A percentile compares a stretch with the other conserved stretches of the same genome.
Evolutionary conservation across 169 alveolate species (phyloP).

Genomic region (Plasmodium sp.): DNA sequence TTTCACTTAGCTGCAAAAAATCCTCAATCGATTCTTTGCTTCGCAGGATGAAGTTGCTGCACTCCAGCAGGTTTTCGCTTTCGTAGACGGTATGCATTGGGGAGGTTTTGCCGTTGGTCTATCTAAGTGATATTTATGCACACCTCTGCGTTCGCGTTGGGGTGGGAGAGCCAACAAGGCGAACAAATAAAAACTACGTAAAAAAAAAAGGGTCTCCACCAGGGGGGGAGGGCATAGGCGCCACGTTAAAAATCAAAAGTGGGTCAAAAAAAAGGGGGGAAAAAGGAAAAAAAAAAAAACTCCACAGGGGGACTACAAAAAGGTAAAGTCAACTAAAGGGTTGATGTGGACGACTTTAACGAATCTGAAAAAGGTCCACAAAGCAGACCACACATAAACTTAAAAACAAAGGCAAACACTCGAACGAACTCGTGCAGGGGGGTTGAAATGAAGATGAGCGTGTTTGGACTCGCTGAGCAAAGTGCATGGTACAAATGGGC

Average conservation of each 20-base stretch:
- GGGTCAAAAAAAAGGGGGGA: not conserved
- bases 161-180: not conserved
- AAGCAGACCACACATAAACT: not conserved
- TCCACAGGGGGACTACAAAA: not conserved
- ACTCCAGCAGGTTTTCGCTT: conserved; percentile 44
- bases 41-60: conserved; percentile 38
- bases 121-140: not conserved
- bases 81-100: conserved; percentile 65
- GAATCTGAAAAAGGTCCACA: not conserved
- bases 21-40: conserved; percentile 40
- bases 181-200: not conserved
- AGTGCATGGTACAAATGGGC: not conserved
- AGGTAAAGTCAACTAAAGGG: not conserved
- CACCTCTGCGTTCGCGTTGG: not conserved
- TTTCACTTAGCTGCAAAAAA: conserved; percentile 27
- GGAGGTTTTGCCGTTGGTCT: not conserved
- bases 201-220: not conserved
- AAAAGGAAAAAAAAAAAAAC: not conserved
- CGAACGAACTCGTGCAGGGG: not conserved
- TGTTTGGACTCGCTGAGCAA: not conserved
- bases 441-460: not conserved
- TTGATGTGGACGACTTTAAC: not conserved
- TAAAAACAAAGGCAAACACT: conserved; percentile 1
- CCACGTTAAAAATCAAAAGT: not conserved
- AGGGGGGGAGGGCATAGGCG: not conserved